Conservation (phyloP, 1,139 yeast genomes). For the Suhomyces taliae region DNA sequence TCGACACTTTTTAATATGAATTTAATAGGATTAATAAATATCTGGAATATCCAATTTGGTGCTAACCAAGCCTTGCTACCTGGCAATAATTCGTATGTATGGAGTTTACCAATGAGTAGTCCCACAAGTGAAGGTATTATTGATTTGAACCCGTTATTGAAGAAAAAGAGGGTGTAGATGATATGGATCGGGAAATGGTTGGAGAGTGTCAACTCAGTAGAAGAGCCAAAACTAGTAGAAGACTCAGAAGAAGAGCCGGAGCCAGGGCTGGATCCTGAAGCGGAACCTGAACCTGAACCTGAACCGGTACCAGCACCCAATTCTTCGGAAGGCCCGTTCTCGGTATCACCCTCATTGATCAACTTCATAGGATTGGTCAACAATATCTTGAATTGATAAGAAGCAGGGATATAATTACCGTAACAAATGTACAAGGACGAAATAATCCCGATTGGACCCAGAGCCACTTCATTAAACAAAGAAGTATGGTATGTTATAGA, state of each 20-base stretch:
- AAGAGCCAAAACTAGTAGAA: background rate
- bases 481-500: conserved; percentile 24
- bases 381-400: conserved; percentile 56
- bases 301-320: no score
- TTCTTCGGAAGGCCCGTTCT: no score
- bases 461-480: conserved; percentile 35
- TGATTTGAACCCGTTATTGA: conserved; percentile 56
- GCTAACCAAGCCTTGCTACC: conserved; percentile 58
- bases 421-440: conserved; percentile 62
- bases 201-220: conserved; percentile 42
- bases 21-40: conserved; percentile 26
- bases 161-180: conserved; percentile 48
- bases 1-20: background rate
- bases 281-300: no score
- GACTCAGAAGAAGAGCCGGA: background rate
- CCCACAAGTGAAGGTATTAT: conserved; percentile 57
- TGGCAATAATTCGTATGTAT: conserved; percentile 57
- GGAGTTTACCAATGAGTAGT: conserved; percentile 56
- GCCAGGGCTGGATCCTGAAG: no score
- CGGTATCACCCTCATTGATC: background rate
- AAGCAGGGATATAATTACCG: conserved; percentile 56
- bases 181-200: conserved; percentile 61
- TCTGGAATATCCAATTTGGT: conserved; percentile 27
- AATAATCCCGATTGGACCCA: conserved; percentile 67
- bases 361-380: conserved; percentile 25